Base-by-base conservation (phyloP, 768 basidiomycete genomes). In the Hemileccinum rubropunctum region DNA sequence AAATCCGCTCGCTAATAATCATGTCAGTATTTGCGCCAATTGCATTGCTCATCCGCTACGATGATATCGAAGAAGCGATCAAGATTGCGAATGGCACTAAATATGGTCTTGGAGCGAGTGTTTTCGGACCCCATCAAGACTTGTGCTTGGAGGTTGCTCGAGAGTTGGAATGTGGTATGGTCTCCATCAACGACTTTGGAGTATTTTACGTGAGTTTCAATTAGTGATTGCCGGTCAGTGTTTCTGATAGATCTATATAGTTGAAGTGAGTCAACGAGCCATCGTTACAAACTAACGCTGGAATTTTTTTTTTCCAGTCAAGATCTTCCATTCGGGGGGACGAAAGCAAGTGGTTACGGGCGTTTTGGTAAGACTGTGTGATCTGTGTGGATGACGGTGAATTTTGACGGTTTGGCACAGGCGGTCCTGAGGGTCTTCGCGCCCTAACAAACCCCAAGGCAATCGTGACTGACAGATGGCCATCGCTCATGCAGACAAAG, bases 301-400 rank as follows among this genome's bases (percentile, higher is more conserved):
- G 10, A 41, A 13, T 2, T 37, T 44, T 38, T 53, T 44, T 23
- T 53, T 49, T 54, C 48, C 50, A 85, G 82, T 64, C 95, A 99
- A 76, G 89, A 93, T 62, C 75, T 95, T 54, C 95, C 97, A 10
- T 99, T 99, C 54, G 97, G 97, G 26, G 97, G 97, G 34, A 80
- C 81, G 39, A 99, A 98, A 68, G 77, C 77, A 27, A 92, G 89
- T 45, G 95, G 95, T 35, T 95, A 95, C 63, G 95, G 94, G 6
- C 82, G 97, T 53, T 97, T 99, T 59, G 91, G 91, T 86, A 58
- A 52, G 79, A 64, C 1, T 32, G 48, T 21, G 18, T 26, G 12
- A 32, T 34, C 18, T 30, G 27, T 38, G 18, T 54, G 51, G 41
- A 38, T 40, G 15, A 9, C 35, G 27, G 39, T 41, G 48, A 42